Percentiles rank a stretch among this genome's conserved stretches.
Evolutionary conservation across 1,139 yeast genomes (phyloP).

Genomic region (Arxiozyma telluris): DNA sequence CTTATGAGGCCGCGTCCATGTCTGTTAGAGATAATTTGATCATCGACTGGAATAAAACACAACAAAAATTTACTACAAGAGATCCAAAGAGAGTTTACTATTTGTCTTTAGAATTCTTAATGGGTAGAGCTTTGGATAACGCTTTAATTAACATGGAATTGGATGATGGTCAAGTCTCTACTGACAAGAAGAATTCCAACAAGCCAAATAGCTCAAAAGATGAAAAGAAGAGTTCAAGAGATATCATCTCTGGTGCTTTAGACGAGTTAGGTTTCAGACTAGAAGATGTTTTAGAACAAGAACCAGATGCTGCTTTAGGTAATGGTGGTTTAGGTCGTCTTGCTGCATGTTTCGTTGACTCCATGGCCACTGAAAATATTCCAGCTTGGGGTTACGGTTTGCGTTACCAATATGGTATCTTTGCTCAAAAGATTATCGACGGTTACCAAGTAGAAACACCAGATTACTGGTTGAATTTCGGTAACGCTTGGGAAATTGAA

Average conservation of each 20-base stretch:
- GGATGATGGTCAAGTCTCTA: slow-evolving; percentile 11
- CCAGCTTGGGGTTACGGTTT: slow-evolving; percentile 97
- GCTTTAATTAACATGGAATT: slow-evolving; percentile 72
- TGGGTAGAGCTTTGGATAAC: slow-evolving; percentile 95
- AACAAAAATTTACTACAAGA: slow-evolving; percentile 74
- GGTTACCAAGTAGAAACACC: slow-evolving; percentile 94
- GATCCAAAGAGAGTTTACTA: slow-evolving; percentile 86
- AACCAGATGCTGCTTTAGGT: slow-evolving; percentile 92
- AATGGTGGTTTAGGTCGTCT: slow-evolving; percentile 93
- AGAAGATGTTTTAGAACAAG: slow-evolving; percentile 78
- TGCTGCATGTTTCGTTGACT: slow-evolving; percentile 91
- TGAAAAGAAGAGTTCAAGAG: slow-evolving; percentile 32
- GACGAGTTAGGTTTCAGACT: slow-evolving; percentile 75
- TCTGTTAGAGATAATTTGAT: slow-evolving; percentile 73
- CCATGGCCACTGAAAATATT: slow-evolving; percentile 75
- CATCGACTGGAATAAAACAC: slow-evolving; percentile 89
- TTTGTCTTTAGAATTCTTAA: slow-evolving; percentile 76
- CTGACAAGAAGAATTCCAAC: slow-evolving; percentile 9
- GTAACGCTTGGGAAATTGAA: slow-evolving; percentile 90
- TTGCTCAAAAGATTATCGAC: slow-evolving; percentile 80
- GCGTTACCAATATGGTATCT: slow-evolving; percentile 88
- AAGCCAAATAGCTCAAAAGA: slow-evolving; percentile 21
- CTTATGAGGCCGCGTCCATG: slow-evolving; percentile 80
- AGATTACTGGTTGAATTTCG: slow-evolving; percentile 82
- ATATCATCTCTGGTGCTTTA: slow-evolving; percentile 46